Evolutionary conservation across 2,329 filamentous ascomycete species (phyloP), one percentile per base, ranked within the genome.

Genomic region (Ophiostoma novo-ulmi): DNA sequence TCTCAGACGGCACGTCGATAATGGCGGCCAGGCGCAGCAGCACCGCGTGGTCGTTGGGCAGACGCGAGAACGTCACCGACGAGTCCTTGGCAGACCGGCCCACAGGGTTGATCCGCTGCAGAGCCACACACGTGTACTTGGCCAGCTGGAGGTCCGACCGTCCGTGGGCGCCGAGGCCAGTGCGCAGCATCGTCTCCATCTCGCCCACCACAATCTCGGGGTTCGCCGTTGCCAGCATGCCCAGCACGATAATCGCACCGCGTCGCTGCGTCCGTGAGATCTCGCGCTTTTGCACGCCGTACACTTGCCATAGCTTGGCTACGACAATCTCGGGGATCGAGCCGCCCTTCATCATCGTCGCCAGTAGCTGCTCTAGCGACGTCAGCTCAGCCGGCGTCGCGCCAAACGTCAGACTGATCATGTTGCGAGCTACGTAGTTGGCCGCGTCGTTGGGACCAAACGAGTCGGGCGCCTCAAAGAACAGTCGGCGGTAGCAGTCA

Each of bases 401-500:
- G 38, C 94, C 94, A 79, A 97, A 98, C 0, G 95, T 99, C 77
- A 99, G 82, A 84, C 94, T 97, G 80, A 98, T 98, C 94, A 99
- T 99, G 80, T 98, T 99, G 73, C 94, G 89, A 36, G 94, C 94
- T 76, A 99, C 91, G 78, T 96, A 99, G 79, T 96, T 97, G 67
- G 95, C 94, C 2, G 94, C 89, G 77, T 97, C 94, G 75, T 97
- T 97, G 39, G 89, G 83, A 71, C 86, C 92, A 81, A 97, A 97
- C 5, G 89, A 89, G 72, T 93, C 92, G 0, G 95, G 95, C 0
- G 96, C 94, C 77, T 97, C 93, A 76, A 99, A 99, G 81, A 98
- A 99, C 0, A 99, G 87, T 26, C 92, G 89, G 78, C 91, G 95
- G 83, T 99, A 99, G 79, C 93, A 97, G 75, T 99, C 95, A 74